Evolutionary conservation across 2,329 filamentous ascomycete genomes (phyloP), one percentile per base, ranked within the genome.

Genomic region (Amesomyces nigricolor): DNA sequence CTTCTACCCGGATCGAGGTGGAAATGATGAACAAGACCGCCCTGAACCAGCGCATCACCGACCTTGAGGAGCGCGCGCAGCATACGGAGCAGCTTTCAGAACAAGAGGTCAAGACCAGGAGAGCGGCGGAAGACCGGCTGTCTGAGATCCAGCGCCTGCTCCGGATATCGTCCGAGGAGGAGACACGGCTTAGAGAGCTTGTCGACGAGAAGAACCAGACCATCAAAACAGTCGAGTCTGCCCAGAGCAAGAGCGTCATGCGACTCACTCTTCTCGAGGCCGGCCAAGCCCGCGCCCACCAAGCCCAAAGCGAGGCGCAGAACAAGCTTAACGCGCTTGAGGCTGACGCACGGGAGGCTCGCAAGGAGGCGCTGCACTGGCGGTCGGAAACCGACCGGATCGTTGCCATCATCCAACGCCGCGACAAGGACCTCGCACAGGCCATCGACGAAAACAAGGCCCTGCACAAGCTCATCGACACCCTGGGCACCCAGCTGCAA

Each of bases 401-500:
- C 6, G 75, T 79, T 22, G 78, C 83, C 52, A 69, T 73, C 16
- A 73, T 76, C 42, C 74, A 75, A 42, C 74, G 76, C 52, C 74
- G 75, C 60, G 72, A 74, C 37, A 73, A 74, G 44, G 79, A 82
- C 38, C 68, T 81, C 19, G 67, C 71, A 11, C 72, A 78, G 40
- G 71, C 73, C 2, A 62, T 75, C 9, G 77, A 78, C 7, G 79
- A 83, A 65, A 91, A 89, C 63, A 89, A 87, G 69, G 85, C 87
- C 61, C 76, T 96, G 54, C 84, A 85, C 63, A 84, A 82, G 67
- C 84, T 85, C 30, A 82, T 95, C 56, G 82, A 86, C 58, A 86
- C 84, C 19, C 78, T 96, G 53, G 83, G 85, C 59, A 81, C 81
- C 45, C 91, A 95, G 67, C 82, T 94, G 42, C 86, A 94, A 65